Evolutionary conservation across 306 rosid genomes (phyloP), one percentile per base, ranked within the genome.

Genomic region (Fagus sylvatica): DNA sequence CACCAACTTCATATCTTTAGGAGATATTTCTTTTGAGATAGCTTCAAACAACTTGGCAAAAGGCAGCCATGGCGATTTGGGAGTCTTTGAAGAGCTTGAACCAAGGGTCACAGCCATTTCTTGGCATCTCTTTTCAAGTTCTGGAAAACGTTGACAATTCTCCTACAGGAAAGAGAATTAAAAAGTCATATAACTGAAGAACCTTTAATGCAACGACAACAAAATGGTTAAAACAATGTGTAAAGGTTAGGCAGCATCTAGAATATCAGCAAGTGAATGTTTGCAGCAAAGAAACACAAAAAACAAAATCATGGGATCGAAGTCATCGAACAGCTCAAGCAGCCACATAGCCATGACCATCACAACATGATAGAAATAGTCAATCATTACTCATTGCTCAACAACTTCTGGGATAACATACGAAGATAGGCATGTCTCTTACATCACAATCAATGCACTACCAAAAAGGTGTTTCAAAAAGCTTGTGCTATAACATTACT

Each of bases 51-150:
- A 84, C 89, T 74, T 74, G 39, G 93, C 84, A 75, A 94, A 85
- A 78, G 97, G 94, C 89, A 94, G 83, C 93, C 94, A 91, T 16
- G 96, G 96, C 28, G 97, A 94, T 73, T 73, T 85, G 4, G 96
- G 98, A 75, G 74, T 42, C 81, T 73, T 90, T 53, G 37, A 65
- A 53, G 84, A 6, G 60, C 76, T 82, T 77, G 96, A 79, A 79
- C 80, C 84, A 67, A 76, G 36, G 40, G 79, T 80, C 59, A 82
- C 73, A 80, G 78, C 84, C 66, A 79, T 86, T 82, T 61, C 91
- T 65, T 77, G 81, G 81, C 76, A 76, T 73, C 71, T 55, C 78
- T 60, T 60, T 16, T 85, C 88, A 69, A 57, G 22, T 37, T 74
- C 76, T 39, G 84, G 65, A 73, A 64, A 41, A n/a, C 72, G 75